Evolutionary conservation across 1,284 basidiomycete genomes (phyloP), one percentile per base, ranked within the genome.

Genomic region (Ceratobasidium sp.): DNA sequence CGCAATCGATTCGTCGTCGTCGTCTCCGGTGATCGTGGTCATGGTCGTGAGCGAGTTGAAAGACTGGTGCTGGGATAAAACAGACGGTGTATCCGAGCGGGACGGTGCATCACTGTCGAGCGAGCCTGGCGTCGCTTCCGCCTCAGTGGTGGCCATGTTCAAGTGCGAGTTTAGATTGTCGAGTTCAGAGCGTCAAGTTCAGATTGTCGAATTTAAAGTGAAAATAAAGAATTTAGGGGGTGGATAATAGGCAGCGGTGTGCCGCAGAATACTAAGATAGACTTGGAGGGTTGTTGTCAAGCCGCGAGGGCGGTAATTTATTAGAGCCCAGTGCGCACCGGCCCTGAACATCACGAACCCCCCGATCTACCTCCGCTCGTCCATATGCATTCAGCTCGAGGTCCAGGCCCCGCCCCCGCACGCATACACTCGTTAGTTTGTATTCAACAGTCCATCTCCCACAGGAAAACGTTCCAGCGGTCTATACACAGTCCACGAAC

Each of bases 301-400:
- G 61, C 41, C 61, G 41, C 37, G 61, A n/a, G 22, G n/a, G 41
- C 41, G 27, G 19, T 63, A 53, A 53, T 53, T 53, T 53, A 53
- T 53, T n/a, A n/a, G n/a, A n/a, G n/a, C n/a, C n/a, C n/a, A n/a
- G n/a, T n/a, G n/a, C n/a, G n/a, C n/a, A n/a, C n/a, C n/a, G n/a
- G n/a, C n/a, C n/a, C n/a, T n/a, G n/a, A n/a, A n/a, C n/a, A n/a
- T n/a, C n/a, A n/a, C n/a, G n/a, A n/a, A n/a, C n/a, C n/a, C n/a
- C n/a, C n/a, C n/a, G n/a, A n/a, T n/a, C n/a, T n/a, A n/a, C n/a
- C n/a, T n/a, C n/a, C n/a, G n/a, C n/a, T n/a, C 51, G 19, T 27
- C 51, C 51, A 53, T 53, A 53, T 53, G 22, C 24, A 27, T 24
- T 19, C 51, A 7, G 8, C 41, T 43, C 41, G 8, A 43, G 8